phyloP scores from a whole-genome alignment of 306 rosid species.

The Glycine latifolia region DNA sequence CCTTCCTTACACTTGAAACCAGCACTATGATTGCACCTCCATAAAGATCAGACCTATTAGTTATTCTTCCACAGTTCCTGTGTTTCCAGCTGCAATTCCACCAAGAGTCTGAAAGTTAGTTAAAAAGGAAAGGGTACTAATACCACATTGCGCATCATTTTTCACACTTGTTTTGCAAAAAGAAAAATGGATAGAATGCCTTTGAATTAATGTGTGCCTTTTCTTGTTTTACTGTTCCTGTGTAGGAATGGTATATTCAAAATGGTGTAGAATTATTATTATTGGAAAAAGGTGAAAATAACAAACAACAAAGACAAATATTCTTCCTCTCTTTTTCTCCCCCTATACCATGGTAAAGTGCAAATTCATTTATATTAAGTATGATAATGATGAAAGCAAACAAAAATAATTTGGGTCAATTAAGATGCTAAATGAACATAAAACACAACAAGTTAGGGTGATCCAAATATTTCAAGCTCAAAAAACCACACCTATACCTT shows the following conservation, averaged over 20 bases:
- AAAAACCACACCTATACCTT: neutral
- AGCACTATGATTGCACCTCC: conserved; percentile 47
- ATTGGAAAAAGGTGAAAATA: neutral
- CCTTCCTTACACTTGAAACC: conserved; percentile 51
- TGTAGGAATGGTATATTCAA: neutral
- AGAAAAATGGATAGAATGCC: neutral
- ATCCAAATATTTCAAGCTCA: neutral
- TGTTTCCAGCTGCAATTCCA: conserved; percentile 62
- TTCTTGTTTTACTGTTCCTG: neutral
- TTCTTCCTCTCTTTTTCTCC: neutral
- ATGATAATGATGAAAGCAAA: neutral
- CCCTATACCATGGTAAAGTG: neutral
- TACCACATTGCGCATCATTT: neutral
- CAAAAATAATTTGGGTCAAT: neutral
- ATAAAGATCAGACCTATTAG: conserved; percentile 40
- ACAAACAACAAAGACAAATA: neutral
- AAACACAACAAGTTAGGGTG: neutral
- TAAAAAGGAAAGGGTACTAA: neutral
- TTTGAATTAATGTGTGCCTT: neutral
- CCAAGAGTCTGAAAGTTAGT: conserved; percentile 42
- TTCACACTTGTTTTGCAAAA: neutral
- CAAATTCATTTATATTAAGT: no score
- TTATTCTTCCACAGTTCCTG: conserved; percentile 52
- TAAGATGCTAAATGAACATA: neutral
- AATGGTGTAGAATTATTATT: neutral